phyloP scores from a whole-genome alignment of 1,139 yeast species.

The Wickerhamomyces sp. region DNA sequence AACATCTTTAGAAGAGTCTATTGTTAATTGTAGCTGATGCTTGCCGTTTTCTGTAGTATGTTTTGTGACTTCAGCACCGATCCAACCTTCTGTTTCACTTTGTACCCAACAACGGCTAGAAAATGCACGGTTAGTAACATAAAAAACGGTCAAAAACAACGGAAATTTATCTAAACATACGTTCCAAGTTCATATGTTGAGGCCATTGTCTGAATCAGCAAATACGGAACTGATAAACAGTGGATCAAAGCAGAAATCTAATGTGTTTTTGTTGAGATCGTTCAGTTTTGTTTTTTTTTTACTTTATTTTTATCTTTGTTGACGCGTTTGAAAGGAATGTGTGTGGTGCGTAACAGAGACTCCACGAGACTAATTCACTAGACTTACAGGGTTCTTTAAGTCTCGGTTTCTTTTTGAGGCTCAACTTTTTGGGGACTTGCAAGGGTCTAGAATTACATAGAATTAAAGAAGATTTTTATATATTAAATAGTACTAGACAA shows the following conservation, averaged over 20 bases:
- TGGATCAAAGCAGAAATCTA: background rate
- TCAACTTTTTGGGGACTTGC: background rate
- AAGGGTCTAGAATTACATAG: too few species aligned
- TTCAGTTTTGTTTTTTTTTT: conserved; percentile 3
- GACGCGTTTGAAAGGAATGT: conserved; percentile 1
- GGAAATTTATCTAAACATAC: conserved; percentile 15
- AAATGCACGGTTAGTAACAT: background rate
- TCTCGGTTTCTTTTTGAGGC: background rate
- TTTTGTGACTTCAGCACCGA: conserved; percentile 74
- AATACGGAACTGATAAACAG: background rate
- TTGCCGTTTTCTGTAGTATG: conserved; percentile 46
- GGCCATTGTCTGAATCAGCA: conserved; percentile 13
- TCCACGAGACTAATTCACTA: background rate
- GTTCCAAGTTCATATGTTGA: conserved; percentile 27
- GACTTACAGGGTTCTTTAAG: background rate
- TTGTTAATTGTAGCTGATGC: conserved; percentile 52
- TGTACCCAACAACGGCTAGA: conserved; percentile 87
- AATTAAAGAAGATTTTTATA: too few species aligned
- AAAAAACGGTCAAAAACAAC: background rate
- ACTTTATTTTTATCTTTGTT: conserved; percentile 7
- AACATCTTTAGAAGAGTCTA: conserved; percentile 58
- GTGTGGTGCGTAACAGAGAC: background rate
- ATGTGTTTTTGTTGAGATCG: conserved; percentile 1
- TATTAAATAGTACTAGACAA: too few species aligned
- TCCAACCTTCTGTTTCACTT: conserved; percentile 84